A percentile compares a stretch with the other conserved stretches of the same genome.
These are phyloP conservation scores for Davidsoniella australis DNA, from an alignment of 2,329 filamentous ascomycete species.

Conservation along the genomic window DNA sequence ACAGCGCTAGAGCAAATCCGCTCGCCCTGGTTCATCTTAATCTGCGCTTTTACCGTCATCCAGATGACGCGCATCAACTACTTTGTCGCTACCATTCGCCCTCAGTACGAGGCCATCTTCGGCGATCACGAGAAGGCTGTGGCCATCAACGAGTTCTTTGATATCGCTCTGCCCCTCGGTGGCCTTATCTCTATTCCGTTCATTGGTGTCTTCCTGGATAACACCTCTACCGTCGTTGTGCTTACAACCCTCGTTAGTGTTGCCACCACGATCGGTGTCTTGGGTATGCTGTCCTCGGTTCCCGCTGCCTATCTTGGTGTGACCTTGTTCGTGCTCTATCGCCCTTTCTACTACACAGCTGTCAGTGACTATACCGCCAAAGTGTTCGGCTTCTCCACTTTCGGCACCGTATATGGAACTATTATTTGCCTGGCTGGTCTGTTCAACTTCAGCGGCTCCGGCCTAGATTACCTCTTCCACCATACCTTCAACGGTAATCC, in stretches of 20 bases:
- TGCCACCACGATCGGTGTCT: conserved; percentile 57
- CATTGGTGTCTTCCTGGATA: conserved; percentile 65
- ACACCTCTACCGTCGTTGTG: conserved; percentile 53
- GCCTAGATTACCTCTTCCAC: conserved; percentile 63
- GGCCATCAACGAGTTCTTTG: conserved; percentile 68
- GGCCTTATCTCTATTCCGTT: conserved; percentile 76
- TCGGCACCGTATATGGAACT: conserved; percentile 84
- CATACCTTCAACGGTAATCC: conserved; percentile 54
- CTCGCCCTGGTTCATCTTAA: conserved; percentile 71
- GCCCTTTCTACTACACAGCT: conserved; percentile 80
- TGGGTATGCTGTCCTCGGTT: conserved; percentile 53
- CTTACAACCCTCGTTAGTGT: conserved; percentile 51
- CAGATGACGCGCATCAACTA: conserved; percentile 79
- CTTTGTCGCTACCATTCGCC: conserved; percentile 72
- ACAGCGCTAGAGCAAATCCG: conserved; percentile 56
- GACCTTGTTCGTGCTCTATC: conserved; percentile 64
- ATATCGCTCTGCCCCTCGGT: conserved; percentile 59
- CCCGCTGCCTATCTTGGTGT: conserved; percentile 65
- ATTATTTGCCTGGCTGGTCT: conserved; percentile 76
- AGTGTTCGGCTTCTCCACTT: conserved; percentile 82
- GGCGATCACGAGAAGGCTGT: conserved; percentile 42
- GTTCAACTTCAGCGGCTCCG: conserved; percentile 70
- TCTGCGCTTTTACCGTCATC: conserved; percentile 63
- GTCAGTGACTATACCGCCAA: conserved; percentile 82
- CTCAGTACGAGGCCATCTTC: conserved; percentile 67